Evolutionary conservation across 352 stramenopile species (phyloP).

Genomic region (Blastocystis hominis): DNA sequence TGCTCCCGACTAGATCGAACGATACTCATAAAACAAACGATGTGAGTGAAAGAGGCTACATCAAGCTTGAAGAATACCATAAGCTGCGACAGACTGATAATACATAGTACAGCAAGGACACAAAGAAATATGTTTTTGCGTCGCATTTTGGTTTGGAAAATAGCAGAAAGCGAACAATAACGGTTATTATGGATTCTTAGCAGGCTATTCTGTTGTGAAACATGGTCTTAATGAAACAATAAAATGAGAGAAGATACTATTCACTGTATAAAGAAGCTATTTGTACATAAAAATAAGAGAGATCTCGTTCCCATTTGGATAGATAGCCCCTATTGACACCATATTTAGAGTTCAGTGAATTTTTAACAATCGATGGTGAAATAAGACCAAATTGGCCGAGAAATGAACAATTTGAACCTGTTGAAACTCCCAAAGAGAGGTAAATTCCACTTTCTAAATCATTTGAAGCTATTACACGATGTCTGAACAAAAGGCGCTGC

Average conservation of each 20-base stretch:
- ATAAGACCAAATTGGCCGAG: neutral
- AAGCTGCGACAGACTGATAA: slow-evolving; percentile 1
- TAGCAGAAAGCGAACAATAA: neutral
- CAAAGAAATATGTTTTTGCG: neutral
- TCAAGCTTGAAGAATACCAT: slow-evolving; percentile 38
- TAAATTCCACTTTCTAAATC: slow-evolving; percentile 33
- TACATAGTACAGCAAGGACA: neutral
- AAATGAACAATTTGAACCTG: neutral
- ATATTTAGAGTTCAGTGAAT: too few relatives aligned
- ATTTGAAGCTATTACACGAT: slow-evolving; percentile 52
- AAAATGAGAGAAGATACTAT: too few relatives aligned
- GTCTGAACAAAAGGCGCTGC: slow-evolving; percentile 57
- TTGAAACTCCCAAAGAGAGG: slow-evolving; percentile 20
- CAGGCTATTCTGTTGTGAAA: too few relatives aligned
- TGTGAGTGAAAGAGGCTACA: slow-evolving; percentile 7
- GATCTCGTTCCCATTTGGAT: too few relatives aligned
- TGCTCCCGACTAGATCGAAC: neutral
- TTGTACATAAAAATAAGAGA: too few relatives aligned
- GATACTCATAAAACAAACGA: neutral
- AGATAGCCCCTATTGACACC: too few relatives aligned
- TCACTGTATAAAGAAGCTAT: too few relatives aligned
- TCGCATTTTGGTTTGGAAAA: neutral
- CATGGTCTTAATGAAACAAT: too few relatives aligned
- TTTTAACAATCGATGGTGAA: neutral
- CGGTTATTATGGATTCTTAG: neutral